phyloP scores from a whole-genome alignment of 768 basidiomycete species.

The Collybia sp. region DNA sequence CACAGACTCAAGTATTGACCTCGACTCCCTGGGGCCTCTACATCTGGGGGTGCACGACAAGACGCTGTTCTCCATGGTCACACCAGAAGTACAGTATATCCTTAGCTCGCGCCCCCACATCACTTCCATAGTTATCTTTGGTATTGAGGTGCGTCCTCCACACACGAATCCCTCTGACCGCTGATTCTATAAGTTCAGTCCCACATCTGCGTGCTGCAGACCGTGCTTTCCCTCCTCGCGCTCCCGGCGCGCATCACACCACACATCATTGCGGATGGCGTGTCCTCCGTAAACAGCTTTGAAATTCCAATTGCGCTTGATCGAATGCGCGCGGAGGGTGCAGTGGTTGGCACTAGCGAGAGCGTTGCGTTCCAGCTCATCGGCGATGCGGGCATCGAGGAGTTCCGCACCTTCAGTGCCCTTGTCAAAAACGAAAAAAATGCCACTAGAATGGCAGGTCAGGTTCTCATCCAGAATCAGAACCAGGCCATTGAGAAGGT shows the following conservation, averaged over 20 bases:
- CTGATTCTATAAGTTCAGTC: conserved; percentile 41
- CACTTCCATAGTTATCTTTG: conserved; percentile 68
- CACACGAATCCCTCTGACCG: neutral
- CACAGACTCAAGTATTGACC: conserved; percentile 57
- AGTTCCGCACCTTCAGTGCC: conserved; percentile 69
- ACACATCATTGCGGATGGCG: conserved; percentile 78
- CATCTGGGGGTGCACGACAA: conserved; percentile 65
- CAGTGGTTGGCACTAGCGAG: conserved; percentile 76
- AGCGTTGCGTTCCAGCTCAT: conserved; percentile 76
- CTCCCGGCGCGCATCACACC: conserved; percentile 35
- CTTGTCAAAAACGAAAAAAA: conserved; percentile 79
- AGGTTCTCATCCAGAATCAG: conserved; percentile 15
- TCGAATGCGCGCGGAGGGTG: conserved; percentile 69
- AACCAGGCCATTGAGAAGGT: neutral
- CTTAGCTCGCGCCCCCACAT: conserved; percentile 43
- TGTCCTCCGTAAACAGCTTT: conserved; percentile 76
- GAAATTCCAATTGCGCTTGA: conserved; percentile 77
- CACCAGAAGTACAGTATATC: conserved; percentile 53
- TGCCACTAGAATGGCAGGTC: conserved; percentile 41
- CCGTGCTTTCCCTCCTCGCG: conserved; percentile 61
- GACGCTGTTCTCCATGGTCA: conserved; percentile 82
- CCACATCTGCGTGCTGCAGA: conserved; percentile 88
- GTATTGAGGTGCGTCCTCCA: conserved; percentile 67
- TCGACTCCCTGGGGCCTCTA: conserved; percentile 47
- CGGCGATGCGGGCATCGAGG: conserved; percentile 51